Base-by-base conservation (phyloP, 23 red algal species). In the Gracilaria gracilis region DNA sequence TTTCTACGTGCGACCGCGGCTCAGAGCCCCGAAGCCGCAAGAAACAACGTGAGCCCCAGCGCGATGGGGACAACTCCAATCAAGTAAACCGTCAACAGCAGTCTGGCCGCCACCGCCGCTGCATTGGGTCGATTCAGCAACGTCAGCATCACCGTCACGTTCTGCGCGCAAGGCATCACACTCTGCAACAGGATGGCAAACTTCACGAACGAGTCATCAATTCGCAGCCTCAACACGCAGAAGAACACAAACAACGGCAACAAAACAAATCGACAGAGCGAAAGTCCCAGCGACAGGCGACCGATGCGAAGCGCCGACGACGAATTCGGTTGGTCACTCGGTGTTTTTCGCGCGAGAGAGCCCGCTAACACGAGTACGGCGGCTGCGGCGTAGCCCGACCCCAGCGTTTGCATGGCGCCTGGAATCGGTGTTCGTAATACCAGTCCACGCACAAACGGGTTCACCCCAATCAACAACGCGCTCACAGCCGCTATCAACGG, bases 311-410 rank as follows among this genome's bases (percentile, higher is more conserved):
- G 57, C n/a, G 34, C 19, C 5, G 62, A 32, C 33, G 73, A 61
- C 14, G 62, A 19, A 0, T 61, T 19, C 11, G 19, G 13, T 0
- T 75, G 37, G 9, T 29, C 12, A 14, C 2, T 73, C 11, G 71
- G 40, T 6, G 55, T 32, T 1, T 57, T 42, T 5, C 71, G 64
- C 25, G 69, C 89, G 6, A 95, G 81, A 40, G 81, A 87, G 34
- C 85, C 93, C 28, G 93, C 93, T 33, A 95, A 37, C 13, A 95
- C 64, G n/a, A 95, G 81, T 61, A 95, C 86, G 31, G 93, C 93
- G 1, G 81, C 77, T 32, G 93, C 84, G 1, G 64, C 62, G 80
- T 91, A 95, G 21, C 81, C 93, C 2, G 79, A 65, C 14, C 85
- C 86, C 49, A 90, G 81, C 34, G 85, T 87, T 80, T 57, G 51